Evolutionary conservation across 2,329 filamentous ascomycete species (phyloP), one percentile per base, ranked within the genome.

Genomic region (Gaeumannomyces sp.): DNA sequence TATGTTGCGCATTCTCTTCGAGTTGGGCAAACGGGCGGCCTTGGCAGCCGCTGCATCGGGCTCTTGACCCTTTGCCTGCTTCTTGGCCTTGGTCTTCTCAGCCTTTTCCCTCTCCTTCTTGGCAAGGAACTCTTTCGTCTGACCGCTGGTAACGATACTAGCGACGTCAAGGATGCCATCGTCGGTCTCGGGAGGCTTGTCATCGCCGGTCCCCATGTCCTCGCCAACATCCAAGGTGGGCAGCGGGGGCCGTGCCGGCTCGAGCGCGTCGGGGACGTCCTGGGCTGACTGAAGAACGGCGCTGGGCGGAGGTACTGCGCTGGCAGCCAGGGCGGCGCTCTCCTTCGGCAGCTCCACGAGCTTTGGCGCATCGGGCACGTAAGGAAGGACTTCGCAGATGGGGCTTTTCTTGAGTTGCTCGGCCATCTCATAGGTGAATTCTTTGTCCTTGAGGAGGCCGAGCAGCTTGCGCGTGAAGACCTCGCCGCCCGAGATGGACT

Each of bases 151-250:
- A 50, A 95, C 91, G 68, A 95, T 93, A 69, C 85, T 89, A n/a
- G 91, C 92, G 60, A 95, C 90, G 70, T 95, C 90, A 3, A 95
- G 80, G 11, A 93, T 90, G 29, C 91, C 91, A 65, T 94, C 91
- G 1, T 87, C 84, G 2, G 82, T 80, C 1, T 78, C 76, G 4
- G 76, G 74, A 11, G 73, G 74, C 65, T 79, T 80, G n/a, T 75
- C 74, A 1, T 79, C 78, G 10, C 76, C 79, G 38, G 73, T 73
- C 0, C 75, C 74, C 19, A 77, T 77, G 11, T 77, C 79, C 7
- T 72, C 70, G 11, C 68, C 70, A 1, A 66, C 71, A 22, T 59
- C 66, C 3, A 38, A 61, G 0, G 71, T 70, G 4, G 66, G 66
- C 4, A 67, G 68, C 8, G 62, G 56, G 13, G 68, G 66, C 31